Evolutionary conservation across 2,329 filamentous ascomycete genomes (phyloP), one percentile per base, ranked within the genome.

Genomic region (Colletotrichum somersetense): DNA sequence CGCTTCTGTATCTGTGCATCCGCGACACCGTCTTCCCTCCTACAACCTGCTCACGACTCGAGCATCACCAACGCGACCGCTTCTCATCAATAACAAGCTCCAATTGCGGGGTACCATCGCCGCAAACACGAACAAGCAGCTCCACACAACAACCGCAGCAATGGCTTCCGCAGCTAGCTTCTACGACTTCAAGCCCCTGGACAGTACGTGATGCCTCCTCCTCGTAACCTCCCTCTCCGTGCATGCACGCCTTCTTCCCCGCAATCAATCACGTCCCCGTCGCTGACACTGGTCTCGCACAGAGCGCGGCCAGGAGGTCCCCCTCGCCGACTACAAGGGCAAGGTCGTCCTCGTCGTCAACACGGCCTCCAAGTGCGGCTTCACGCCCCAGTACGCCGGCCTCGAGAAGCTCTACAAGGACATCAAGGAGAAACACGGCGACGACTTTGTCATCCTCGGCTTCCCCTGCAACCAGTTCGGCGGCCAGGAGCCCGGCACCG

Each of bases 381-480:
- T 98, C 90, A 98, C 96, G 3, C 95, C 95, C 16, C 96, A 99
- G 85, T 98, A 96, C 84, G 91, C 89, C 74, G 94, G 93, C 42
- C 93, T 99, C 63, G 95, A 99, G 86, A 92, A 89, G 79, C 89
- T 99, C 75, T 97, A 97, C 90, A 93, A 97, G 82, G 84, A 86
- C 70, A 78, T 98, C 80, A 90, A 89, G 77, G 86, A 86, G 76
- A 87, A 89, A 79, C 86, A 97, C 86, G 88, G 82, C 42, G 90
- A 94, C 75, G 88, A 95, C 79, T 96, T 99, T 81, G 87, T 91
- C 79, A 91, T 99, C 84, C 88, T 99, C 80, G 96, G 95, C 78
- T 98, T 99, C 86, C 96, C 96, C 70, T 98, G 96, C 91, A 99
- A 98, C 88, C 96, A 99, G 85, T 99, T 99, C 84, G 93, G 91